Evolutionary conservation across 345 rosid species (phyloP).

Genomic region (Eucalyptus marginata): DNA sequence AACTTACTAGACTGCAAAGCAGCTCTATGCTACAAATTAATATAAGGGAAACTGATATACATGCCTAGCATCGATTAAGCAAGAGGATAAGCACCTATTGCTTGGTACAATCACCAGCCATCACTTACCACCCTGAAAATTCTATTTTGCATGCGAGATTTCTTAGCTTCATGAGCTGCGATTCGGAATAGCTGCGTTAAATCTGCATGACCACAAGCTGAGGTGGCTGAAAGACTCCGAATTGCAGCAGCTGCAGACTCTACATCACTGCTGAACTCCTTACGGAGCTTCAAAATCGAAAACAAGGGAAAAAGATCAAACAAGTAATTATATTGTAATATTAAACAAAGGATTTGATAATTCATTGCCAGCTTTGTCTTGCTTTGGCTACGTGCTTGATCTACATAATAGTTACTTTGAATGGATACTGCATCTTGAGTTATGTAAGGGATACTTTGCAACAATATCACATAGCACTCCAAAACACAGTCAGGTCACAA

Average conservation of each 20-base stretch:
- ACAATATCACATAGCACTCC: neutral
- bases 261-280: constrained; percentile 70
- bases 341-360: neutral
- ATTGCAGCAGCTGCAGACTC: constrained; percentile 55
- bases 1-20: neutral
- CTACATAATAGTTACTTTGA: neutral
- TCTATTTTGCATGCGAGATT: constrained; percentile 56
- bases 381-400: neutral
- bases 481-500: neutral
- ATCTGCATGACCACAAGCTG: constrained; percentile 71
- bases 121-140: constrained; percentile 73
- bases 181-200: constrained; percentile 62
- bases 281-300: constrained; percentile 32
- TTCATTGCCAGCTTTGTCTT: neutral
- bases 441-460: neutral
- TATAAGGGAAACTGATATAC: neutral
- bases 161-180: constrained; percentile 85
- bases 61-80: neutral
- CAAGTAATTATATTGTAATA: neutral
- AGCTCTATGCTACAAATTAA: neutral
- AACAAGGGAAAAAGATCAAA: neutral
- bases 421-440: neutral
- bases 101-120: neutral
- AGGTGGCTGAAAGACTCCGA: constrained; percentile 46
- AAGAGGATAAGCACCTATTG: neutral